phyloP scores from a whole-genome alignment of 768 basidiomycete genomes.

The Lentinus brumalis region DNA sequence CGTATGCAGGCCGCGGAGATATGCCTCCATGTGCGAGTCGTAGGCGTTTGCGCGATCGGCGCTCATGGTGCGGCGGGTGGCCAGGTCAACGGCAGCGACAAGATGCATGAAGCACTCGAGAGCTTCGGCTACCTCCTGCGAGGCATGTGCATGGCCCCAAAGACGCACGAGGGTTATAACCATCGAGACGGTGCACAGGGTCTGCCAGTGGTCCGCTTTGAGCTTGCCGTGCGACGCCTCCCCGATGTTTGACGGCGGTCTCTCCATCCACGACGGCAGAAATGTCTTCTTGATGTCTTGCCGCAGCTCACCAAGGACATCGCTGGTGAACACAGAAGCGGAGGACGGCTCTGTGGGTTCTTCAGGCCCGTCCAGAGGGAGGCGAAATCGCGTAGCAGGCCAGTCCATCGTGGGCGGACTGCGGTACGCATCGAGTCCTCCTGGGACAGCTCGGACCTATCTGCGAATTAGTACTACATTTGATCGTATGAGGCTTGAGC shows the following conservation, averaged over 20 bases:
- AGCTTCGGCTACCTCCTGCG: not conserved
- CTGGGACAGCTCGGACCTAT: no score
- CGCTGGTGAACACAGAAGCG: no score
- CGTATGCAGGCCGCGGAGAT: constrained; percentile 20
- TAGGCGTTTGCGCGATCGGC: not conserved
- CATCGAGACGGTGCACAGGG: constrained; percentile 34
- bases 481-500: no score
- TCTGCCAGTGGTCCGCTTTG: constrained; percentile 39
- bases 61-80: constrained; percentile 16
- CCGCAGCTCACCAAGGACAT: not conserved
- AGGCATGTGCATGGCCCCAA: constrained; percentile 30
- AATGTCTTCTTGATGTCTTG: not conserved
- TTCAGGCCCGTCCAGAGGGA: no score
- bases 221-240: constrained; percentile 34
- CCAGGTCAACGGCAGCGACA: constrained; percentile 21
- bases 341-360: no score
- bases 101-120: constrained; percentile 35
- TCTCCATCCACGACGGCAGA: constrained; percentile 35
- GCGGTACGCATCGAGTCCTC: no score
- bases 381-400: no score
- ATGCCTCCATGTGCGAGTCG: constrained; percentile 13
- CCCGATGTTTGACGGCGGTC: constrained; percentile 35
- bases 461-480: no score
- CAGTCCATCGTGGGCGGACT: no score
- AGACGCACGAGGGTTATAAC: constrained; percentile 38